Percentiles rank a stretch among this genome's conserved stretches.
Evolutionary conservation across 192 early-diverging fungal species (phyloP).

Genomic region (Linnemannia exigua): DNA sequence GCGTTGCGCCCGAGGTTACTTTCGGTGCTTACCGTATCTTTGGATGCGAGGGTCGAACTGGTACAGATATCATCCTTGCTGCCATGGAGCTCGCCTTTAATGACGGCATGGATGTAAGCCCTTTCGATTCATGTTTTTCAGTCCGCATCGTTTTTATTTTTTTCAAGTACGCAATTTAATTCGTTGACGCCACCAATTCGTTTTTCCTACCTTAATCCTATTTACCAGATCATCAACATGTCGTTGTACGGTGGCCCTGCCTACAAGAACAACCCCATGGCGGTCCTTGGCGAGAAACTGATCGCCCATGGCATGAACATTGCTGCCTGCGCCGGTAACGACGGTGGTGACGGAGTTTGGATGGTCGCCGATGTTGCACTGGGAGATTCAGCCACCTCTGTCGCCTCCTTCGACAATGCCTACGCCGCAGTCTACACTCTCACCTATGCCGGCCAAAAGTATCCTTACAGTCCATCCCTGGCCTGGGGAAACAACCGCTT

Average conservation of each 20-base stretch:
- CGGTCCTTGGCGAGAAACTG: background rate
- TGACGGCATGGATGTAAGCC: constrained; percentile 77
- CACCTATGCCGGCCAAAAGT: no score
- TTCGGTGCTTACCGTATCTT: constrained; percentile 86
- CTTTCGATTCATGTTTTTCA: no score
- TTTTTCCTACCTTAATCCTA: no score
- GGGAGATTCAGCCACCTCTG: background rate
- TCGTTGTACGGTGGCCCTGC: background rate
- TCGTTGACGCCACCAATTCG: no score
- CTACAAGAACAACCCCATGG: background rate
- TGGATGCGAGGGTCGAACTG: constrained; percentile 76
- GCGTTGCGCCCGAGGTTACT: constrained; percentile 86
- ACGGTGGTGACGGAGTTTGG: background rate
- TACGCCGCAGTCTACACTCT: no score
- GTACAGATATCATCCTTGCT: constrained; percentile 79
- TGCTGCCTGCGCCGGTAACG: background rate
- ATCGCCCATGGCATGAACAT: background rate
- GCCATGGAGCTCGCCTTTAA: constrained; percentile 79
- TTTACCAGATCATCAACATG: no score
- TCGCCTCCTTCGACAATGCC: constrained; percentile 60
- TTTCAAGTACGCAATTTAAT: no score
- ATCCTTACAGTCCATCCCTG: no score
- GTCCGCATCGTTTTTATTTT: no score
- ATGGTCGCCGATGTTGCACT: background rate
- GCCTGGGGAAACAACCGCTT: constrained; percentile 58